Conservation (phyloP, 345 rosid species). For the Eutrema yunnanense region DNA sequence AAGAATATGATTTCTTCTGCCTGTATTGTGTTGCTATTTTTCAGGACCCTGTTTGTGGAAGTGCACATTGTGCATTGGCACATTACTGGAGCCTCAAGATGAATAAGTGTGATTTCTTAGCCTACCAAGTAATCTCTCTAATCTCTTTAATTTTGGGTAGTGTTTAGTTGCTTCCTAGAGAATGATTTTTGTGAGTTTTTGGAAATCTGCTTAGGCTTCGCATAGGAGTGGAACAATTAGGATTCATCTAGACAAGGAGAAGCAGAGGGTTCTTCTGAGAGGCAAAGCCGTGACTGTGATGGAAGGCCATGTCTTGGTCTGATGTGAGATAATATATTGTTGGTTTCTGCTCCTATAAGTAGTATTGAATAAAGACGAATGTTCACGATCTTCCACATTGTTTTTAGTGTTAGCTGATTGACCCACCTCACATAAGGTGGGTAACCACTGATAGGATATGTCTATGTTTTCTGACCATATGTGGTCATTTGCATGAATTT, state of each 20-base stretch:
- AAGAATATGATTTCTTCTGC: neutral
- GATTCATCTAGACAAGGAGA: conserved; percentile 46
- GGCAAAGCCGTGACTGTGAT: conserved; percentile 64
- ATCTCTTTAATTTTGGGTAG: neutral
- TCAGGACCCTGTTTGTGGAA: conserved; percentile 83
- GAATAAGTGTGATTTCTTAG: conserved; percentile 52
- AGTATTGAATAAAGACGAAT: neutral
- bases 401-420: neutral
- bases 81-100: conserved; percentile 65
- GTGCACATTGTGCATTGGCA: conserved; percentile 76
- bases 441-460: neutral
- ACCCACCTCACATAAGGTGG: neutral
- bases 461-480: neutral
- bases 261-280: conserved; percentile 50
- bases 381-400: neutral
- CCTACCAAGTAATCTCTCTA: conserved; percentile 44
- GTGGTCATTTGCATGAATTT: neutral
- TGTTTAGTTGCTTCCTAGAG: neutral
- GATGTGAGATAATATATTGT: neutral
- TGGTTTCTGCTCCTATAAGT: neutral
- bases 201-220: conserved; percentile 46
- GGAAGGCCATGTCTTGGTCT: conserved; percentile 61
- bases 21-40: neutral
- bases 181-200: conserved; percentile 1
- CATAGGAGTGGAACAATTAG: conserved; percentile 52